Conservation (phyloP, 345 rosid genomes). For the Rhodamnia argentea region DNA sequence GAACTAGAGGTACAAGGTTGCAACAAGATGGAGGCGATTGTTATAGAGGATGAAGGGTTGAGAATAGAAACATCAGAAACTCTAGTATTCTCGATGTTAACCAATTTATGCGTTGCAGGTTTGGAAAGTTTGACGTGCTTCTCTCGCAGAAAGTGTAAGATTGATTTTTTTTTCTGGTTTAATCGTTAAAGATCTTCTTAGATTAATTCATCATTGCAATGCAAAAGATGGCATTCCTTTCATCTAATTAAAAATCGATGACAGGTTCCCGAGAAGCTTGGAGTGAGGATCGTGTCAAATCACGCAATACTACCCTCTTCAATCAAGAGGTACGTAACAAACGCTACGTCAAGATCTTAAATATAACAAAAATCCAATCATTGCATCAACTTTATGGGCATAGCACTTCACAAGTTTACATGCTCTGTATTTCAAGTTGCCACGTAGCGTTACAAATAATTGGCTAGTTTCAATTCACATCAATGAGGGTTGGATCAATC, state of each 20-base stretch:
- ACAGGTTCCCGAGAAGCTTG: neutral
- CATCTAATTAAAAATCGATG: neutral
- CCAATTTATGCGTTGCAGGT: fast-evolving
- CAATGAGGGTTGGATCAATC: neutral
- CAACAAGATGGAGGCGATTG: neutral
- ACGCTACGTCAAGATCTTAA: neutral
- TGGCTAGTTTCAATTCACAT: neutral
- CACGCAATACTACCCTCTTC: neutral
- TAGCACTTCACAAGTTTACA: neutral
- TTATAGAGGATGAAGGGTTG: neutral
- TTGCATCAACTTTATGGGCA: neutral
- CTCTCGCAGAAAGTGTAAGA: neutral
- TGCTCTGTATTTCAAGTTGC: neutral
- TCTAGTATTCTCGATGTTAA: neutral
- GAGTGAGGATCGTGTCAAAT: neutral
- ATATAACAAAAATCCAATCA: neutral
- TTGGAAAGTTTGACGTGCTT: neutral
- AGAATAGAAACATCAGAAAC: neutral
- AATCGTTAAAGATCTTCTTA: neutral
- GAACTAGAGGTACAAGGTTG: fast-evolving
- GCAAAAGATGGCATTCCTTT: neutral
- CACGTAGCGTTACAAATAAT: neutral
- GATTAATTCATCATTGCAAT: neutral
- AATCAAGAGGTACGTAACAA: neutral
- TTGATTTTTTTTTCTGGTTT: neutral